These are phyloP conservation scores for Elsinoe ampelina DNA, from an alignment of 2,329 filamentous ascomycete genomes.

Conservation along the genomic window DNA sequence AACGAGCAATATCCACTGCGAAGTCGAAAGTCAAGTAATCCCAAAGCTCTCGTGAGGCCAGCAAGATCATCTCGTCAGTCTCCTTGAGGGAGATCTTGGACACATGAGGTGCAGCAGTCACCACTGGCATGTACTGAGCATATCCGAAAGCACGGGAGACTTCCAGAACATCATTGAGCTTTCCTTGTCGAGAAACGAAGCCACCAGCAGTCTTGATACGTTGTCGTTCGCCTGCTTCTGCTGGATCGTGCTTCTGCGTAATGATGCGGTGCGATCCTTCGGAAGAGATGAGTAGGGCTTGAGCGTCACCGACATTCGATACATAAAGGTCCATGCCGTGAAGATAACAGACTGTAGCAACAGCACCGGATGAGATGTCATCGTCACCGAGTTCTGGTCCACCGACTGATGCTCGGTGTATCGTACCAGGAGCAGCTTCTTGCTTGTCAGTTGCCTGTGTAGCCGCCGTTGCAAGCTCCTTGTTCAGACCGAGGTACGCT, in stretches of 20 bases:
- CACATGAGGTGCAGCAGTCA: slow-evolving; percentile 84
- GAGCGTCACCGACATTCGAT: slow-evolving; percentile 89
- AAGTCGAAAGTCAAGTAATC: slow-evolving; percentile 85
- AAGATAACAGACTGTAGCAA: slow-evolving; percentile 85
- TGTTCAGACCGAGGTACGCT: slow-evolving; percentile 83
- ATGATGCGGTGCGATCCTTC: slow-evolving; percentile 76
- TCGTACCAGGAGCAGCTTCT: slow-evolving; percentile 40
- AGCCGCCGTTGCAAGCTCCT: slow-evolving; percentile 79
- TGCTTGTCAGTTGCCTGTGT: slow-evolving; percentile 72
- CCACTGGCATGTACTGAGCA: slow-evolving; percentile 80
- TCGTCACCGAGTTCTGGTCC: slow-evolving; percentile 76
- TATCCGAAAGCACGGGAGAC: slow-evolving; percentile 95
- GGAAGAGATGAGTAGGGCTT: slow-evolving; percentile 88
- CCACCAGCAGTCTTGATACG: slow-evolving; percentile 91
- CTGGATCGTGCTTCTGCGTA: slow-evolving; percentile 87
- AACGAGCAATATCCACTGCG: slow-evolving; percentile 81
- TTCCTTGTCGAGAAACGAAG: slow-evolving; percentile 89
- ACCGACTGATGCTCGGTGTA: slow-evolving; percentile 61
- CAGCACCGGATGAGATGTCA: slow-evolving; percentile 80
- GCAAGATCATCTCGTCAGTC: slow-evolving; percentile 83
- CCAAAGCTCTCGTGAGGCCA: slow-evolving; percentile 91
- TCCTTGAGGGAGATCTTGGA: slow-evolving; percentile 70
- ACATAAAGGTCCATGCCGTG: slow-evolving; percentile 85
- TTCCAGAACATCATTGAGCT: slow-evolving; percentile 80
- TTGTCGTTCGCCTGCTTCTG: slow-evolving; percentile 71